Evolutionary conservation across 768 basidiomycete genomes (phyloP).

Genomic region (Hericium rajendrae): DNA sequence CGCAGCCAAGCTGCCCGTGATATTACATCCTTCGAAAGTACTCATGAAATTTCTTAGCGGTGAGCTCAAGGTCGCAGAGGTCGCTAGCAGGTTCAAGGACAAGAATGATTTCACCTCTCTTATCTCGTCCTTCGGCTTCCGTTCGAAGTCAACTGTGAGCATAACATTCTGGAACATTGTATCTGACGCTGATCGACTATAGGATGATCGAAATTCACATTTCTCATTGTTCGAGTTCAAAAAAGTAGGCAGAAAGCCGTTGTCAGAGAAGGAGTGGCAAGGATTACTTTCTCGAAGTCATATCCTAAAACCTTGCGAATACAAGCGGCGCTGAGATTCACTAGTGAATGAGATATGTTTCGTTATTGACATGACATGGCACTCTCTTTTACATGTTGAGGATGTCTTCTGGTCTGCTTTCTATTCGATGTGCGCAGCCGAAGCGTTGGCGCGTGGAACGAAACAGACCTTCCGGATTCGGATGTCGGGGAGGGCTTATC

Average conservation of each 20-base stretch:
- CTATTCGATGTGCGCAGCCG: background rate
- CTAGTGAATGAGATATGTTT: too few species aligned
- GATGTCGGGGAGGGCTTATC: background rate
- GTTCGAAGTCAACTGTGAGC: constrained; percentile 54
- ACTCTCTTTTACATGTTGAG: too few species aligned
- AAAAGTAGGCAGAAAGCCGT: constrained; percentile 41
- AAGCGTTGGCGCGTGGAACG: background rate
- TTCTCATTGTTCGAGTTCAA: constrained; percentile 78
- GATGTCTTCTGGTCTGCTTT: too few species aligned
- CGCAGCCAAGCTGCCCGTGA: constrained; percentile 20
- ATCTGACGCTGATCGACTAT: constrained; percentile 3
- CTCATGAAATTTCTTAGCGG: constrained; percentile 38
- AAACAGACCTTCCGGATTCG: background rate
- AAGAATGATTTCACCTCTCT: constrained; percentile 58
- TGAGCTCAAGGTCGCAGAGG: constrained; percentile 81
- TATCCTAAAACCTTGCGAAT: constrained; percentile 83
- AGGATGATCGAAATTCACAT: constrained; percentile 80
- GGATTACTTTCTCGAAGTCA: constrained; percentile 40
- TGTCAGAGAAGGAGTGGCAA: constrained; percentile 51
- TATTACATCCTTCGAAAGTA: background rate
- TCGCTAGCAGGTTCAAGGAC: constrained; percentile 71
- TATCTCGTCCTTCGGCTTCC: constrained; percentile 64
- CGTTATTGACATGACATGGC: too few species aligned
- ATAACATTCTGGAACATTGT: background rate
- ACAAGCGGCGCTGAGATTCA: constrained; percentile 66